Evolutionary conservation across 75 land plant genomes (phyloP).

Genomic region (Gnetum montanum): DNA sequence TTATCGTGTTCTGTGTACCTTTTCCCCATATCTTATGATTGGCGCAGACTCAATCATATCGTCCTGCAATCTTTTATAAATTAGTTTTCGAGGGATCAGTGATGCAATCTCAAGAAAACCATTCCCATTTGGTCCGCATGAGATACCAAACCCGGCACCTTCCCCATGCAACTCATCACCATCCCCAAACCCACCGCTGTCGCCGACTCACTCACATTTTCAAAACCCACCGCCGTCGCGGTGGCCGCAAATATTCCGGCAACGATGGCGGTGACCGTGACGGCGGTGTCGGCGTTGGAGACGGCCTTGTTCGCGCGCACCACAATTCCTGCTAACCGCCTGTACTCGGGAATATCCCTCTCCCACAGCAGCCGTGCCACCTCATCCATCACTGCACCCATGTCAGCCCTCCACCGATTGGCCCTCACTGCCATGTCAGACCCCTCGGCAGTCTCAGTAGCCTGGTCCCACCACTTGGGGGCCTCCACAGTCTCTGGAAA

Average conservation of each 20-base stretch:
- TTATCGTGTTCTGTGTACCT: too few relatives aligned
- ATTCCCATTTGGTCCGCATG: constrained; percentile 60
- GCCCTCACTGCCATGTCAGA: background rate
- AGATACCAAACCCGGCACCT: constrained; percentile 32
- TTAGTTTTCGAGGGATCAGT: too few relatives aligned
- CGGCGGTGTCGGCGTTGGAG: constrained; percentile 30
- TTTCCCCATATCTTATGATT: too few relatives aligned
- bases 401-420: constrained; percentile 25
- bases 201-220: too few relatives aligned
- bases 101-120: too few relatives aligned
- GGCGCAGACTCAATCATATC: too few relatives aligned
- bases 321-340: constrained; percentile 14
- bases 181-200: too few relatives aligned
- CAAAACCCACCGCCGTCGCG: constrained; percentile 21
- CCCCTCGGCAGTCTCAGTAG: background rate
- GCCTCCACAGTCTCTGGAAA: constrained; percentile 43
- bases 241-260: constrained; percentile 16
- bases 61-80: too few relatives aligned
- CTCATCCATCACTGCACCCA: constrained; percentile 27
- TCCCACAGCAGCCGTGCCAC: constrained; percentile 9
- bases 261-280: constrained; percentile 13
- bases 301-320: constrained; percentile 28
- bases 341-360: constrained; percentile 26
- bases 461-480: constrained; percentile 38
- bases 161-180: too few relatives aligned